Base-by-base conservation (phyloP, 2,329 filamentous ascomycete genomes). In the Calonectria crousiana region DNA sequence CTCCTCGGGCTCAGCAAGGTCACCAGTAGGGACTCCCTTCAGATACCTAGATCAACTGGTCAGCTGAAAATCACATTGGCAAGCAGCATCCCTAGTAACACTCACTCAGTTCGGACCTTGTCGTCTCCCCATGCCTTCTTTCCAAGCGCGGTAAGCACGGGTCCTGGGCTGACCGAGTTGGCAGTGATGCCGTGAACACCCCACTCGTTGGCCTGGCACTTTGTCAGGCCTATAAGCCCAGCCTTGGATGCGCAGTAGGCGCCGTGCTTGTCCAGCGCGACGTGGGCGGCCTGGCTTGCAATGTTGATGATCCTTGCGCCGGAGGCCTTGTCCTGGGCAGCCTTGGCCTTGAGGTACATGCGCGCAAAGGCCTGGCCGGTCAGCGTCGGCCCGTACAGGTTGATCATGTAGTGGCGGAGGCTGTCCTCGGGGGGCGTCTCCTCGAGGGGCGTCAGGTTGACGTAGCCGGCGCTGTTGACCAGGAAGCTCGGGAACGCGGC, bases 221-320 rank as follows among this genome's bases (percentile, higher is more conserved):
- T 70, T 11, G 68, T 65, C 11, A 70, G 18, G 20, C 68, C 68
- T 0, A 70, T 8, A 14, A 70, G 56, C 5, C 68, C 68, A 30
- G 68, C 68, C 30, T 70, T 65, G 20, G 68, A 70, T 20, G 68
- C 68, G 10, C 68, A 70, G 47, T 70, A 70, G 13, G 68, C 68
- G 23, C 68, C 68, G 9, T 70, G 68, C 11, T 32, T 38, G 38
- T 70, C 58, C 20, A 70, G 23, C 4, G 68, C 68, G 6, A 70
- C 68, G 34, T 70, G 68, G 1, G 68, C 68, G 10, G 68, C 68
- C 13, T 70, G 68, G 38, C 68, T 70, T 28, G 68, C 58, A 56
- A 70, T 65, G 34, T 65, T 70, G 47, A 70, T 10, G 6, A 70
- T 70, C 18, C 68, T 52, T 14, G 18, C 68, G 10, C 58, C 56